Base-by-base conservation (phyloP, 495 filamentous ascomycete genomes). In the Patellaria atrata region DNA sequence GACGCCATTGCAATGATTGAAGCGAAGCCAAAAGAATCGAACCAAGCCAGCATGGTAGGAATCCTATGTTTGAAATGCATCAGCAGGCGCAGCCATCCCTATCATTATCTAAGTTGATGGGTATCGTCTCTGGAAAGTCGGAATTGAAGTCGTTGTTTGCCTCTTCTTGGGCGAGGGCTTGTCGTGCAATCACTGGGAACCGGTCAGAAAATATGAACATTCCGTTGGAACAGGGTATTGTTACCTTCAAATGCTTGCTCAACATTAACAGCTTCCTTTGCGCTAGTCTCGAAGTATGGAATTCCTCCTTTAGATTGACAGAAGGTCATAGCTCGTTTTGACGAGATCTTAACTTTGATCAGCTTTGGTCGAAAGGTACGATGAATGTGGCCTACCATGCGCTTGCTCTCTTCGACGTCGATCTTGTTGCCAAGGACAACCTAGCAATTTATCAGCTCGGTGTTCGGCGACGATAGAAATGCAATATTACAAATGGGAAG, bases 351-450 rank as follows among this genome's bases (percentile, higher is more conserved):
- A 6, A 24, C 11, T 8, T 14, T 0, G 14, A 5, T 8, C 1
- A 6, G 7, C 9, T 49, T 30, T 35, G 38, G 11, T 41, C n/a
- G 14, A 4, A 20, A 39, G 4, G 5, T 22, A 15, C 12, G 30
- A 19, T n/a, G n/a, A 22, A 15, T 26, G 6, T 16, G 14, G 25
- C 10, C 32, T 5, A 77, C 75, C 67, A 89, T 82, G 48, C 89
- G 68, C 69, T 93, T 96, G 68, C 76, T 91, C 61, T 99, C 89
- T 54, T 94, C 86, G 22, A 94, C 79, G 66, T 99, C 89, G 51
- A 96, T 91, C 68, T 99, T 99, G 65, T 99, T 99, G 22, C 91
- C 89, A 33, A 99, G 72, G 15, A 96, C 86, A 31, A 89, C 79
- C 79, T 84, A 34, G n/a, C 7, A 9, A 27, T 27, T 5, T 13